Percentiles rank a stretch among this genome's conserved stretches.
phyloP scores from a whole-genome alignment of 2,329 filamentous ascomycete species.

The Fusarium napiforme region DNA sequence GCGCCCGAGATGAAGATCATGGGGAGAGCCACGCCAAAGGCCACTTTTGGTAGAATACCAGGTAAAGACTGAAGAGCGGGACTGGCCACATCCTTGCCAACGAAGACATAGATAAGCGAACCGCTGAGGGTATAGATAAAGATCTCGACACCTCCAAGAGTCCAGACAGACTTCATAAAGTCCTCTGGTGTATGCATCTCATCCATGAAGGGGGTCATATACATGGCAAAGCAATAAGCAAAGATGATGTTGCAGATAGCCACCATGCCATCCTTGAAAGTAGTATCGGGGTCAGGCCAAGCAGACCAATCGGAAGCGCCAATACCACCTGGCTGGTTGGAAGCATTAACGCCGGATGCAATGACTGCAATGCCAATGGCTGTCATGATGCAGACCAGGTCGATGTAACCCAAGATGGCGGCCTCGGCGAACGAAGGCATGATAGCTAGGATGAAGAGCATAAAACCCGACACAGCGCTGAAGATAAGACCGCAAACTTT shows the following conservation, averaged over 20 bases:
- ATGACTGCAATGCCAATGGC: slow-evolving; percentile 73
- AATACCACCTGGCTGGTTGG: slow-evolving; percentile 6
- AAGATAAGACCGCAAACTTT: slow-evolving; percentile 54
- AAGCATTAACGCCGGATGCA: slow-evolving; percentile 60
- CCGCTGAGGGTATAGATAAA: slow-evolving; percentile 71
- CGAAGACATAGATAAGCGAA: slow-evolving; percentile 73
- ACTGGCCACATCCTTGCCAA: slow-evolving; percentile 67
- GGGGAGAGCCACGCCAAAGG: slow-evolving; percentile 64
- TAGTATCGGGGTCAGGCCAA: slow-evolving; percentile 53
- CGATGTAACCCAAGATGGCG: slow-evolving; percentile 42
- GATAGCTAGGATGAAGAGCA: slow-evolving; percentile 54
- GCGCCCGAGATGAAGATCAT: slow-evolving; percentile 77
- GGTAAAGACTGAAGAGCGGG: slow-evolving; percentile 73
- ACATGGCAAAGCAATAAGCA: slow-evolving; percentile 66
- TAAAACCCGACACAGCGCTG: slow-evolving; percentile 52
- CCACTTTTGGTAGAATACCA: slow-evolving; percentile 55
- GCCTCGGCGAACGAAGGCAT: slow-evolving; percentile 53
- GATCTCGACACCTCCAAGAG: slow-evolving; percentile 69
- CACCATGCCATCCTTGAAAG: slow-evolving; percentile 63
- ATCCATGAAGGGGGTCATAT: slow-evolving; percentile 58
- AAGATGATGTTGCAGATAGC: slow-evolving; percentile 73
- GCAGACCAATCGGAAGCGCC: slow-evolving; percentile 48
- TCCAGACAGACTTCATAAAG: slow-evolving; percentile 61
- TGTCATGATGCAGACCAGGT: slow-evolving; percentile 49
- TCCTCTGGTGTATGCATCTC: slow-evolving; percentile 57